Evolutionary conservation across 2,329 filamentous ascomycete genomes (phyloP).

Genomic region (Beauveria australis): DNA sequence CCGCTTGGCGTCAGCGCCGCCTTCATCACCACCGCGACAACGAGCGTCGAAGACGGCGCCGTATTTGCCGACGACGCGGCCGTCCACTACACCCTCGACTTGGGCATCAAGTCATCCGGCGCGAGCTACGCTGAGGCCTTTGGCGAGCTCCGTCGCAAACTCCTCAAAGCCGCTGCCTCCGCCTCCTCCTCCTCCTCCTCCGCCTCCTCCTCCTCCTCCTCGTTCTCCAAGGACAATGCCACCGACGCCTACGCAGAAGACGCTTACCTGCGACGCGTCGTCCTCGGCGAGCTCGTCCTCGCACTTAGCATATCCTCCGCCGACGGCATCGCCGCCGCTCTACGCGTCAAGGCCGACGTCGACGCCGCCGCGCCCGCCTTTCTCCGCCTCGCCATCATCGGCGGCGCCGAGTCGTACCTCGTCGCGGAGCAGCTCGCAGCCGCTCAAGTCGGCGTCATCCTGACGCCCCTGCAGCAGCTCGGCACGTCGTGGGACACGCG

Average conservation of each 20-base stretch:
- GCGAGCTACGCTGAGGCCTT: conserved; percentile 47
- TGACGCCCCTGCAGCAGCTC: conserved; percentile 51
- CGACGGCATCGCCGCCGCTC: conserved; percentile 50
- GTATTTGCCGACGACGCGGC: conserved; percentile 47
- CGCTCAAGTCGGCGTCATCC: conserved; percentile 49
- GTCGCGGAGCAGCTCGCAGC: conserved; percentile 49
- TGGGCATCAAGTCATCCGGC: conserved; percentile 32
- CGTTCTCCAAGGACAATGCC: conserved; percentile 23
- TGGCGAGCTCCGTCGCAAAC: conserved; percentile 41
- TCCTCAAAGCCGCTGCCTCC: conserved; percentile 40
- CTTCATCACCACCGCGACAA: conserved; percentile 43
- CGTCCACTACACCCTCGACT: conserved; percentile 50
- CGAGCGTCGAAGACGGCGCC: conserved; percentile 37
- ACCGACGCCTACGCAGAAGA: conserved; percentile 38
- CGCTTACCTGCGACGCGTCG: conserved; percentile 44
- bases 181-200: conserved; percentile 27
- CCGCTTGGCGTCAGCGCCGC: conserved; percentile 52
- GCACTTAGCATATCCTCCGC: conserved; percentile 54
- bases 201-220: conserved; percentile 19
- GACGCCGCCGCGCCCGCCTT: conserved; percentile 28
- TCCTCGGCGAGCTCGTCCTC: conserved; percentile 45
- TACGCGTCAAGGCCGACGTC: conserved; percentile 50
- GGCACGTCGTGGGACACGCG: conserved; percentile 51
- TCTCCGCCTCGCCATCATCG: conserved; percentile 50
- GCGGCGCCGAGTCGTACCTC: conserved; percentile 55